phyloP scores from a whole-genome alignment of 2,329 filamentous ascomycete species.

The Cadophora gregata region DNA sequence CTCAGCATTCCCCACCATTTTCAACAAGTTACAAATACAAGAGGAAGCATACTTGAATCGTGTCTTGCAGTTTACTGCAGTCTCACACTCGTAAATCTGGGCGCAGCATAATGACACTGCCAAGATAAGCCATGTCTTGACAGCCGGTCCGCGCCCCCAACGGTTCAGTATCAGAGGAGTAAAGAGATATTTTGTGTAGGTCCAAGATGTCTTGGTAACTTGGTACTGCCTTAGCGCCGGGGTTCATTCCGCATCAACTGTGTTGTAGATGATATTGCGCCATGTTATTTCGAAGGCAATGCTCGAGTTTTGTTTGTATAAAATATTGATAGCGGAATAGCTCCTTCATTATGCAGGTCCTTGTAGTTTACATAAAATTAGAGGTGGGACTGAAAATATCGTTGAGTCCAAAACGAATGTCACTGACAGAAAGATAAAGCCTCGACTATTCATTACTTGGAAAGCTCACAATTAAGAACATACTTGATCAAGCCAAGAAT shows the following conservation, averaged over 20 bases:
- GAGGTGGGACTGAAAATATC: too few species aligned
- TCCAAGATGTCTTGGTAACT: slow-evolving; percentile 3
- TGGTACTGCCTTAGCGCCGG: slow-evolving; percentile 2
- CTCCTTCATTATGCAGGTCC: too few species aligned
- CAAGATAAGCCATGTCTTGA: neutral
- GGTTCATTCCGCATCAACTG: slow-evolving; percentile 5
- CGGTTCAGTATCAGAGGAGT: neutral
- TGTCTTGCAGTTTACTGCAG: neutral
- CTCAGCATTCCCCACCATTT: neutral
- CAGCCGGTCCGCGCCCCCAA: neutral
- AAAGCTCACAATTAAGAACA: neutral
- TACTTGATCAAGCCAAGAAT: too few species aligned
- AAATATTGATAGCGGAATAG: neutral
- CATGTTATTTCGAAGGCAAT: neutral
- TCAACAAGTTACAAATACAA: neutral
- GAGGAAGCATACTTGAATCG: neutral
- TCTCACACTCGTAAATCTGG: neutral
- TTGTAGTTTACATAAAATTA: too few species aligned
- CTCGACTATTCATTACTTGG: neutral
- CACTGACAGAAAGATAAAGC: too few species aligned
- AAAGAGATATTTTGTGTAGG: neutral
- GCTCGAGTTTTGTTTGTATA: neutral
- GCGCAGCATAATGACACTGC: neutral
- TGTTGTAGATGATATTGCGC: neutral
- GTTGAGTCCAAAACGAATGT: too few species aligned